phyloP scores from a whole-genome alignment of 2,329 filamentous ascomycete genomes.

The Colletotrichum sp. region DNA sequence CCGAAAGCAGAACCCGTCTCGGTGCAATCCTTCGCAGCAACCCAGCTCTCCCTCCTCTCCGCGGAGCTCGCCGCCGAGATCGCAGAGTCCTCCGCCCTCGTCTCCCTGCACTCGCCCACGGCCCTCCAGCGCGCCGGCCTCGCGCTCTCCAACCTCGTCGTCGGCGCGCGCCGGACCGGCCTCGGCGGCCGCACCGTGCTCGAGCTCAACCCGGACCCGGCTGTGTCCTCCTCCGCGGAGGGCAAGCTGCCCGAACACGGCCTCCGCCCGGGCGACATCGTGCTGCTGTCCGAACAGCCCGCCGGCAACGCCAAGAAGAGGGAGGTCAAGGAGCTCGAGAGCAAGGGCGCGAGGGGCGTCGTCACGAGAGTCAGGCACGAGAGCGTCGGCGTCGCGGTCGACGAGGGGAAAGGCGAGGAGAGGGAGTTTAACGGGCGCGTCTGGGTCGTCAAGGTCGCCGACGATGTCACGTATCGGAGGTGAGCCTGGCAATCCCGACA shows the following conservation, averaged over 20 bases:
- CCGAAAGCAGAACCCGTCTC: slow-evolving; percentile 52
- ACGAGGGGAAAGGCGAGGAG: slow-evolving; percentile 64
- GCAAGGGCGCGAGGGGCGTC: slow-evolving; percentile 72
- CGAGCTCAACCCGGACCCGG: slow-evolving; percentile 78
- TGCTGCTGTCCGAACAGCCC: slow-evolving; percentile 77
- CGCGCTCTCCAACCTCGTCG: slow-evolving; percentile 76
- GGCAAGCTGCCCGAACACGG: slow-evolving; percentile 74
- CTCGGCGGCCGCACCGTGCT: slow-evolving; percentile 90
- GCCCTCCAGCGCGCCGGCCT: slow-evolving; percentile 78
- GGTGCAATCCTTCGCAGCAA: slow-evolving; percentile 71
- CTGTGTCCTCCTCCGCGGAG: slow-evolving; percentile 53
- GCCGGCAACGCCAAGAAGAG: slow-evolving; percentile 74
- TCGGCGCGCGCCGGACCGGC: slow-evolving; percentile 82
- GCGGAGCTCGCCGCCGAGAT: slow-evolving; percentile 76
- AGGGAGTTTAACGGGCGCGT: slow-evolving; percentile 51
- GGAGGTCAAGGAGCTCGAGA: slow-evolving; percentile 74
- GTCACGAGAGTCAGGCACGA: slow-evolving; percentile 67
- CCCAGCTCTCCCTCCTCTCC: slow-evolving; percentile 74
- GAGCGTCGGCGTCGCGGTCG: slow-evolving; percentile 70
- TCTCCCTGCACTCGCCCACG: slow-evolving; percentile 70
- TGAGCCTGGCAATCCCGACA: slow-evolving; percentile 26
- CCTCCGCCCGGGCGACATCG: slow-evolving; percentile 78
- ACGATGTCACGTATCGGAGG: slow-evolving; percentile 70
- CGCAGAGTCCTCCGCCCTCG: slow-evolving; percentile 69
- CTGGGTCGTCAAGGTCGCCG: slow-evolving; percentile 71